Base-by-base conservation (phyloP, 345 rosid genomes). In the Salix brachista region DNA sequence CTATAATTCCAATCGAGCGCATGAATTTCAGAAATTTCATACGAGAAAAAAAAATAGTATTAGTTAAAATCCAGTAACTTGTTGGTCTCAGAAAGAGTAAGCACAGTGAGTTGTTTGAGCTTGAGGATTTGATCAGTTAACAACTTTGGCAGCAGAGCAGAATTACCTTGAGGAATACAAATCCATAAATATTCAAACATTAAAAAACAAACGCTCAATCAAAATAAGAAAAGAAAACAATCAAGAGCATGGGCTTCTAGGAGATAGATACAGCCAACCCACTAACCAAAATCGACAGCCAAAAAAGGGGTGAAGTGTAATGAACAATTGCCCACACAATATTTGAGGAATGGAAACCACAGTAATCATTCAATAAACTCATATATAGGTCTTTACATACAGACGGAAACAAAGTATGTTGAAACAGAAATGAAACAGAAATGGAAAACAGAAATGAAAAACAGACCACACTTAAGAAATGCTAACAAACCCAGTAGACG, bases 71-170 rank as follows among this genome's bases (percentile, higher is more conserved):
- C 42, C 28, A 70, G 26, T 48, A 81, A 78, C 71, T 73, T 77
- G 58, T 46, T 73, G 25, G 69, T 25, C 71, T 69, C 77, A 14
- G 72, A 74, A 34, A 81, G 74, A 68, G 75, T 77, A 17, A 77
- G 77, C 71, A 81, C 50, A 28, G 70, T 72, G 12, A 81, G 83
- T 52, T 77, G 78, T 64, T 81, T 73, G 7, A 80, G 69, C 67
- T 80, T 76, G 39, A 76, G 73, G 34, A 80, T 30, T 68, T 80
- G 78, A 28, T 60, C 46, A 1, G 74, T 77, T 16, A 3, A 28
- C 21, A 80, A 26, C 77, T 72, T 52, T 10, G 80, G 75, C 19
- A 72, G 73, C 61, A 5, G n/a, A 30, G 11, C 1, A 8, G 42
- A 11, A 25, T 44, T 68, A 26, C 70, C 80, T 73, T 17, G 8